These are phyloP conservation scores for Blastobotrys terrestris DNA, from an alignment of 805 yeast genomes.

Conservation along the genomic window DNA sequence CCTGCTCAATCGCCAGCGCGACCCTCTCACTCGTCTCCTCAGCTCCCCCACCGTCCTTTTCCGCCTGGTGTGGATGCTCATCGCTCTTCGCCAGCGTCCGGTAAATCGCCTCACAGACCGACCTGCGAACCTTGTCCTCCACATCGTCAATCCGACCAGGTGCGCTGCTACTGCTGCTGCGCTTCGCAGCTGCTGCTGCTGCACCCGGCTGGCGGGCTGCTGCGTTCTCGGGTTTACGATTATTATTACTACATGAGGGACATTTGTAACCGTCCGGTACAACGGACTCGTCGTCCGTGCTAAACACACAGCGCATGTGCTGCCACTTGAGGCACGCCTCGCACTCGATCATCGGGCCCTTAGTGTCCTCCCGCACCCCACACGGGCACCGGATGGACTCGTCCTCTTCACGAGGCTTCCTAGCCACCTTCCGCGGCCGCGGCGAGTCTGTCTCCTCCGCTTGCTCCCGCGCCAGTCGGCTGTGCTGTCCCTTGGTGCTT, in stretches of 20 bases:
- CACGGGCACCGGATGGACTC: conserved; percentile 27
- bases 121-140: conserved; percentile 31
- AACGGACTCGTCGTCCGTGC: conserved; percentile 32
- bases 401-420: conserved; percentile 12
- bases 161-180: not conserved
- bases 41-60: conserved; percentile 15
- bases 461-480: conserved; percentile 14
- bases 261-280: conserved; percentile 46
- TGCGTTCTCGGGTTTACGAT: not conserved
- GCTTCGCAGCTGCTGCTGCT: not conserved
- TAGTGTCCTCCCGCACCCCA: conserved; percentile 29
- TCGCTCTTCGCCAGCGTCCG: conserved; percentile 38
- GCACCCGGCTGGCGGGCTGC: not conserved
- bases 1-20: conserved; percentile 47
- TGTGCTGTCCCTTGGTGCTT: conserved; percentile 34
- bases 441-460: conserved; percentile 9
- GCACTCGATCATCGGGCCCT: conserved; percentile 56
- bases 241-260: not conserved
- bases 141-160: not conserved
- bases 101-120: conserved; percentile 48
- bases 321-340: conserved; percentile 65
- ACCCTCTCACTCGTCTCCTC: conserved; percentile 38
- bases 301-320: conserved; percentile 57
- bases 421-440: conserved; percentile 1
- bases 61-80: conserved; percentile 28